phyloP scores from a whole-genome alignment of 2,329 filamentous ascomycete genomes.

The Trichoderma afroharzianum region DNA sequence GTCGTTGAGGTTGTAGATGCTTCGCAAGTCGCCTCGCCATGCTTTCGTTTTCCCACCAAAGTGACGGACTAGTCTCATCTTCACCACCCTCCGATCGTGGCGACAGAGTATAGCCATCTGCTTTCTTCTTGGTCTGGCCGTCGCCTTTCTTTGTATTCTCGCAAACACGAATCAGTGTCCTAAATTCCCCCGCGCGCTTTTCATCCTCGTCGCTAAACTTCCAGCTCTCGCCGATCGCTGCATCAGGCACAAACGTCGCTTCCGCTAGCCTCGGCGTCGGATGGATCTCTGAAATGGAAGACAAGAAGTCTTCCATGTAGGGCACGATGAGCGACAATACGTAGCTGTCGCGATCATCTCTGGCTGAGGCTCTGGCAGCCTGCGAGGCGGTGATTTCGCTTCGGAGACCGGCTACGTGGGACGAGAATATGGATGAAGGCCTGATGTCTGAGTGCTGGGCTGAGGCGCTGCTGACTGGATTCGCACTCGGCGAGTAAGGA shows the following conservation, averaged over 20 bases:
- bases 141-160: background rate
- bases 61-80: slow-evolving; percentile 3
- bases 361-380: slow-evolving; percentile 31
- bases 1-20: slow-evolving; percentile 38
- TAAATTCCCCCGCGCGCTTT: slow-evolving; percentile 28
- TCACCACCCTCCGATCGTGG: background rate
- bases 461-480: background rate
- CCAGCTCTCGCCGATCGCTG: slow-evolving; percentile 38
- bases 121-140: background rate
- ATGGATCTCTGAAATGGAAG: slow-evolving; percentile 34
- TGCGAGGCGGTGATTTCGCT: slow-evolving; percentile 35
- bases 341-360: slow-evolving; percentile 37
- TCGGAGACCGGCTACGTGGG: slow-evolving; percentile 37
- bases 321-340: slow-evolving; percentile 40
- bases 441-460: background rate
- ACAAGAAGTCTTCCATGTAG: slow-evolving; percentile 40
- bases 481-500: slow-evolving; percentile 1
- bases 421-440: slow-evolving; percentile 30
- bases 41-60: slow-evolving; percentile 48
- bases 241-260: slow-evolving; percentile 44
- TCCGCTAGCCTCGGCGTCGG: slow-evolving; percentile 36
- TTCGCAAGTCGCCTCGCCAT: slow-evolving; percentile 44
- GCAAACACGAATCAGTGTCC: slow-evolving; percentile 32
- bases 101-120: background rate
- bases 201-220: slow-evolving; percentile 33